Conservation (phyloP, 2,329 filamentous ascomycete genomes). For the Rhexocercosporidium sp. region DNA sequence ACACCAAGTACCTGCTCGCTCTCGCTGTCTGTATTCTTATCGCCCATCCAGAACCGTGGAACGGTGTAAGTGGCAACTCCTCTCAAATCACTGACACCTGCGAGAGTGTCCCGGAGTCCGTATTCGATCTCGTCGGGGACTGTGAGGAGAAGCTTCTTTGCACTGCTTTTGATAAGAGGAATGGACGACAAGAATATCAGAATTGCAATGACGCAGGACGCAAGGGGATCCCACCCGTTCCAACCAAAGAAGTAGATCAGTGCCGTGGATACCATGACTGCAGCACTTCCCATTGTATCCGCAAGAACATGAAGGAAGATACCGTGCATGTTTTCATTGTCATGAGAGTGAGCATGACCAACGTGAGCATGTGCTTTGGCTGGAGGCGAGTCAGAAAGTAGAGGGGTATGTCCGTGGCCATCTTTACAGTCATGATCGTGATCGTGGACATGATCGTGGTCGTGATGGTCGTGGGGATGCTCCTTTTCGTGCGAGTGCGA, state of each 20-base stretch:
- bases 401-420: conserved; percentile 22
- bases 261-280: conserved; percentile 89
- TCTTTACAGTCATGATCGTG: conserved; percentile 42
- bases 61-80: conserved; percentile 87
- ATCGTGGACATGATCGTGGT: conserved; percentile 42
- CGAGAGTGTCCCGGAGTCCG: conserved; percentile 81
- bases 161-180: conserved; percentile 84
- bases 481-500: conserved; percentile 25
- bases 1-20: conserved; percentile 73
- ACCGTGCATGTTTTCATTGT: conserved; percentile 97
- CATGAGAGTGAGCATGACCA: conserved; percentile 61
- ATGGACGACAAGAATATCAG: conserved; percentile 93
- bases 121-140: conserved; percentile 88
- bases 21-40: conserved; percentile 51
- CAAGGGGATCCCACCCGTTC: conserved; percentile 93
- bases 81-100: conserved; percentile 79
- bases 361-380: conserved; percentile 38
- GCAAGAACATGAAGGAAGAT: conserved; percentile 96
- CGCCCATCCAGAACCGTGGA: conserved; percentile 92
- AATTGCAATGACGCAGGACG: conserved; percentile 90
- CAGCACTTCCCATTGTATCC: conserved; percentile 91
- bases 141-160: conserved; percentile 81
- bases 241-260: conserved; percentile 88
- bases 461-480: conserved; percentile 29
- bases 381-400: conserved; percentile 24